Base-by-base conservation (phyloP, 192 early-diverging fungal genomes). In the Backusella westeae region DNA sequence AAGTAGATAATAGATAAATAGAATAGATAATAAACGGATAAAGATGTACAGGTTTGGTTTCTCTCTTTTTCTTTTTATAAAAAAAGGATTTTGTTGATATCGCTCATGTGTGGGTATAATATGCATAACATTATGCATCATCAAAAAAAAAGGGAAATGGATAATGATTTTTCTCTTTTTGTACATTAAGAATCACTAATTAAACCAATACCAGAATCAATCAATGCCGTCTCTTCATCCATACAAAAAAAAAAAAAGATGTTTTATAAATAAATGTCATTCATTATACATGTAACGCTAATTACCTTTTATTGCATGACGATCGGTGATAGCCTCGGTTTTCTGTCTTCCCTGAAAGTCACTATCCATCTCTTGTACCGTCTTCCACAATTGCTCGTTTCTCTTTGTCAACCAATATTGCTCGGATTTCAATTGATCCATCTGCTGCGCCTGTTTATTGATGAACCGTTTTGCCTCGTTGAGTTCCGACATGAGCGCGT, bases 381-480 rank as follows among this genome's bases (percentile, higher is more conserved):
- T 21, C 19, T 42, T 46, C 70, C 70, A 71, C 19, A 75, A 12
- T 10, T 69, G 68, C 4, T 23, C 35, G 26, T 76, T 76, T 21
- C 32, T 17, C n/a, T 29, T 23, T 10, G 34, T 70, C 4, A 76
- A 23, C 75, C 75, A 76, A 19, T 76, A 49, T 15, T 70, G 42
- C 38, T 76, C 75, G 12, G 75, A 69, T 56, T 76, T 76, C 5
- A 76, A 29, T n/a, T 68, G 49, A 36, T 76, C 42, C 44, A 76
- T 34, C 26, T 76, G 68, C 44, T 49, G 68, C 23, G 75, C 75
- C 46, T 76, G 75, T 6, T 23, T 39, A 38, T 76, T 76, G 21
- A 76, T 76, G 49, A 76, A 76, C 6, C 34, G 69, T 35, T 76
- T 76, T 7, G 75, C 75, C 38, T 69, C 46, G 46, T 76, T 23